These are phyloP conservation scores for Plasmodium fragile DNA, from an alignment of 169 alveolate species.

Conservation along the genomic window DNA sequence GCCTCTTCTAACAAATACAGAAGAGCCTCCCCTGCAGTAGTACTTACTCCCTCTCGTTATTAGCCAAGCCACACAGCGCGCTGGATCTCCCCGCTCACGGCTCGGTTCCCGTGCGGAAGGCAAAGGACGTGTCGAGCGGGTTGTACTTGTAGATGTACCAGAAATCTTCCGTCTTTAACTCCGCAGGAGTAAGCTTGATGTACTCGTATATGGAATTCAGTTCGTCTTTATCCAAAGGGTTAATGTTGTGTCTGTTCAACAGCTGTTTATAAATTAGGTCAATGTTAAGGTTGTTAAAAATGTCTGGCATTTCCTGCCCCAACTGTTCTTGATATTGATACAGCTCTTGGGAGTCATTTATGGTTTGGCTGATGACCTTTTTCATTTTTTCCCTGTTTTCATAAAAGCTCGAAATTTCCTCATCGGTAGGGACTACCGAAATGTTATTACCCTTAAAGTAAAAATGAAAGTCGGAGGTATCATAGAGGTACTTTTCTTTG, in stretches of 20 bases:
- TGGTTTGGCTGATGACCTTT: slow-evolving; percentile 68
- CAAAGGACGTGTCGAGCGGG: slow-evolving; percentile 62
- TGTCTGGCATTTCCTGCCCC: slow-evolving; percentile 51
- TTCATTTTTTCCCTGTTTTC: slow-evolving; percentile 78
- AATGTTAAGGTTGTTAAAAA: slow-evolving; percentile 47
- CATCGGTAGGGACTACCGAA: slow-evolving; percentile 83
- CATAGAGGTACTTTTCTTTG: slow-evolving; percentile 79
- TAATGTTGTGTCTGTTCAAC: slow-evolving; percentile 63
- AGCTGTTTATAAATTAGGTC: slow-evolving; percentile 57
- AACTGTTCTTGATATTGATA: slow-evolving; percentile 66
- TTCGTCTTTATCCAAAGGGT: slow-evolving; percentile 53
- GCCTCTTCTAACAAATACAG: background rate
- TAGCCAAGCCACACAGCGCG: background rate
- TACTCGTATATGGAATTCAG: slow-evolving; percentile 30
- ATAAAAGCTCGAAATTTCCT: slow-evolving; percentile 80
- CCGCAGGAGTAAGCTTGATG: slow-evolving; percentile 55
- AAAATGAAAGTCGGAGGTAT: slow-evolving; percentile 85
- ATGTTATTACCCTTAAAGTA: slow-evolving; percentile 82
- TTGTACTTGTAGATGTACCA: slow-evolving; percentile 65
- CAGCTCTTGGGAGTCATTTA: slow-evolving; percentile 64
- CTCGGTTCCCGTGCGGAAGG: slow-evolving; percentile 59
- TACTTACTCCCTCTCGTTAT: background rate
- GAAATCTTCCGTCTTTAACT: slow-evolving; percentile 45
- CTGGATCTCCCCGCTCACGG: slow-evolving; percentile 2
- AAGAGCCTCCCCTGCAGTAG: background rate